phyloP scores from a whole-genome alignment of 2,329 filamentous ascomycete genomes.

The Trichoderma oligosporum region DNA sequence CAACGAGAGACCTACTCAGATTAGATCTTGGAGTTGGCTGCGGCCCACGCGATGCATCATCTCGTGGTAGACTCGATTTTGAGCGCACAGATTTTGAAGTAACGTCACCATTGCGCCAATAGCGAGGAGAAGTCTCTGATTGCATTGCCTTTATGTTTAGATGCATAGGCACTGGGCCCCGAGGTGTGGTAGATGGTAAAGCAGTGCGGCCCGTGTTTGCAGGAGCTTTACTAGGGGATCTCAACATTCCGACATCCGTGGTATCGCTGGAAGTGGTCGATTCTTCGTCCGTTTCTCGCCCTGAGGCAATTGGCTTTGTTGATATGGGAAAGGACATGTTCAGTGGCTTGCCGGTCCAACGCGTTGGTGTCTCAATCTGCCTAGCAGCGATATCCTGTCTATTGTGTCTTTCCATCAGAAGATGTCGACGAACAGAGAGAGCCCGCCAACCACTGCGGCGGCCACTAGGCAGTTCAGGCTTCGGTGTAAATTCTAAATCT shows the following conservation, averaged over 20 bases:
- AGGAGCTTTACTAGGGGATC: conserved; percentile 15
- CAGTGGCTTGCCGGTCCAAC: conserved; percentile 42
- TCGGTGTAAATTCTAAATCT: conserved; percentile 7
- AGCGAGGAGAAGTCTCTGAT: neutral
- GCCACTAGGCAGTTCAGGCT: conserved; percentile 10
- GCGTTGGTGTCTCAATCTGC: conserved; percentile 43
- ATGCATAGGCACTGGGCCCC: conserved; percentile 22
- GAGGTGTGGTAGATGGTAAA: conserved; percentile 25
- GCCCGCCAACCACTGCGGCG: conserved; percentile 29
- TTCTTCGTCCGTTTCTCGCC: conserved; percentile 33
- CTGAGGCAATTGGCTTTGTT: conserved; percentile 30
- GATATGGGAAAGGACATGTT: conserved; percentile 33
- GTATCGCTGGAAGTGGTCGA: conserved; percentile 19
- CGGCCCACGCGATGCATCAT: neutral
- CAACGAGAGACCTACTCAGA: neutral
- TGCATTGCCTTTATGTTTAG: conserved; percentile 10
- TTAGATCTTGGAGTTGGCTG: conserved; percentile 1
- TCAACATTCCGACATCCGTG: neutral
- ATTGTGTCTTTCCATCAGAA: conserved; percentile 25
- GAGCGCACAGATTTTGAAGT: neutral
- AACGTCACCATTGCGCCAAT: neutral
- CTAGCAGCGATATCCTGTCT: conserved; percentile 24
- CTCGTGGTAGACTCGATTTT: neutral
- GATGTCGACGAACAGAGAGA: conserved; percentile 26
- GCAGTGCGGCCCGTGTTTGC: neutral